Evolutionary conservation across 2,329 filamentous ascomycete species (phyloP).

Genomic region (Boeremia exigua): DNA sequence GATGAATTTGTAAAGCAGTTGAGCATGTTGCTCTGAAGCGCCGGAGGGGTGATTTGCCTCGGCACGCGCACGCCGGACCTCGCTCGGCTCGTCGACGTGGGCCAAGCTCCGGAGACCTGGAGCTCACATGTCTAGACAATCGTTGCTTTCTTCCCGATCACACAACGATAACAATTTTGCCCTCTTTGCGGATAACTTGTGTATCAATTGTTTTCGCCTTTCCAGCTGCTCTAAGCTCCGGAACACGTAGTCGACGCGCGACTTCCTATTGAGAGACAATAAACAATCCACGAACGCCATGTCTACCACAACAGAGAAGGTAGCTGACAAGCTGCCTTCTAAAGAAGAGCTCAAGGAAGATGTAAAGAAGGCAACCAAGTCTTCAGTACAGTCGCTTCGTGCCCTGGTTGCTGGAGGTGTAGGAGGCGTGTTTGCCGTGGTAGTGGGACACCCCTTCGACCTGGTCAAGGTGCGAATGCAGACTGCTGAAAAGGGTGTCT

Average conservation of each 20-base stretch:
- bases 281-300: slow-evolving; percentile 22
- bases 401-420: slow-evolving; percentile 90
- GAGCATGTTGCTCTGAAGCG: slow-evolving; percentile 3
- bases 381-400: slow-evolving; percentile 70
- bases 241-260: slow-evolving; percentile 1
- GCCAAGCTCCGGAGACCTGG: slow-evolving; percentile 37
- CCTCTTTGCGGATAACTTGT: neutral
- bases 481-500: slow-evolving; percentile 92
- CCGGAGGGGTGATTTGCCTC: slow-evolving; percentile 25
- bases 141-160: slow-evolving; percentile 20
- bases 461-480: slow-evolving; percentile 97
- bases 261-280: slow-evolving; percentile 5
- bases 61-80: slow-evolving; percentile 29
- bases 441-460: slow-evolving; percentile 95
- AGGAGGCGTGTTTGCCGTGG: slow-evolving; percentile 89
- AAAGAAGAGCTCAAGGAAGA: slow-evolving; percentile 59
- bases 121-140: slow-evolving; percentile 36
- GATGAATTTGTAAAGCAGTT: slow-evolving; percentile 1
- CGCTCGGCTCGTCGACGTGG: slow-evolving; percentile 29
- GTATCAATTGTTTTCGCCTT: neutral
- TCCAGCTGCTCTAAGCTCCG: slow-evolving; percentile 5
- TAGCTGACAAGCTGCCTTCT: slow-evolving; percentile 41
- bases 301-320: slow-evolving; percentile 31
- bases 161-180: slow-evolving; percentile 9
- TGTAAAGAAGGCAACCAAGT: slow-evolving; percentile 58